phyloP scores from a whole-genome alignment of 768 basidiomycete species.

The Hypholoma fasciculare region DNA sequence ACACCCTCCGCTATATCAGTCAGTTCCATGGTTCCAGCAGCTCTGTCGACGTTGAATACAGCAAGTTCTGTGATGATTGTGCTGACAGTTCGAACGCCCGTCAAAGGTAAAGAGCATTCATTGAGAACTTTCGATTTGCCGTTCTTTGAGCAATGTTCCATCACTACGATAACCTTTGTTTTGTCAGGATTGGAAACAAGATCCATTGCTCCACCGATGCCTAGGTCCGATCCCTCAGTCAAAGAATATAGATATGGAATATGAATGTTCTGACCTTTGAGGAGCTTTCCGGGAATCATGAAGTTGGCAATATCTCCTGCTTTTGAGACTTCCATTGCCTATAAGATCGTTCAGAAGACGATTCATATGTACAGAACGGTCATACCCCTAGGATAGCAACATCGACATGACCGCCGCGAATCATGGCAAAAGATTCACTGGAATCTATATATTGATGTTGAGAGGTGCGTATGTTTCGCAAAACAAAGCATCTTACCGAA shows the following conservation, averaged over 20 bases:
- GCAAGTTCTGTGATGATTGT: slow-evolving; percentile 92
- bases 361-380: background rate
- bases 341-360: slow-evolving; percentile 2
- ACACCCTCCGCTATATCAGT: slow-evolving; percentile 85
- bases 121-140: slow-evolving; percentile 87
- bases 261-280: slow-evolving; percentile 54
- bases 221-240: slow-evolving; percentile 32
- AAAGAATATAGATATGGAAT: background rate
- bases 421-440: slow-evolving; percentile 95
- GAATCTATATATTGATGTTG: slow-evolving; percentile 54
- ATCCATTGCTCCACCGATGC: slow-evolving; percentile 97
- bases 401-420: slow-evolving; percentile 94
- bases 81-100: slow-evolving; percentile 86
- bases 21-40: slow-evolving; percentile 68
- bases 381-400: slow-evolving; percentile 90
- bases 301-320: slow-evolving; percentile 96
- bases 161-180: slow-evolving; percentile 87
- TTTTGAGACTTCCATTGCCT: slow-evolving; percentile 96
- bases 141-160: slow-evolving; percentile 90
- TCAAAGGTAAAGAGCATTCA: slow-evolving; percentile 81
- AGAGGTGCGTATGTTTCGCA: background rate
- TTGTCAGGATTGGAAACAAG: slow-evolving; percentile 94
- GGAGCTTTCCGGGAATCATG: slow-evolving; percentile 95
- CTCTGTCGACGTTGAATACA: slow-evolving; percentile 86
- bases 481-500: slow-evolving; percentile 62